Evolutionary conservation across 2,329 filamentous ascomycete species (phyloP).

Genomic region (Knufia fluminis): DNA sequence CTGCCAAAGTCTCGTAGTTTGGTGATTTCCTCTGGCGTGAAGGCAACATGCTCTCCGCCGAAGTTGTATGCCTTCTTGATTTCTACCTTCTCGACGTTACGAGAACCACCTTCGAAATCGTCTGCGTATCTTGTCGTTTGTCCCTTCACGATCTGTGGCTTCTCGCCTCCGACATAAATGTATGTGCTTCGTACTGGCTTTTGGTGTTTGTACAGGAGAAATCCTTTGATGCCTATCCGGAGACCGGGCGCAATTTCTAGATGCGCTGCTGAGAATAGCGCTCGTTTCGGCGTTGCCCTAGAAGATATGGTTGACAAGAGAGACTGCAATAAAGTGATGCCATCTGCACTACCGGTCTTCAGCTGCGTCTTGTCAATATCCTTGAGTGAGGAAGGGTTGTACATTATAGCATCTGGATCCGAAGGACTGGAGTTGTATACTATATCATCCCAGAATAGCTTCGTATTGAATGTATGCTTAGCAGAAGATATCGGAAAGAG

Average conservation of each 20-base stretch:
- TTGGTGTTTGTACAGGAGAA: slow-evolving; percentile 78
- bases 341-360: slow-evolving; percentile 60
- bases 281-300: slow-evolving; percentile 73
- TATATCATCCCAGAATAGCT: slow-evolving; percentile 94
- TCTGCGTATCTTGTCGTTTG: slow-evolving; percentile 68
- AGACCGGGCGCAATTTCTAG: slow-evolving; percentile 80
- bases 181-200: slow-evolving; percentile 73
- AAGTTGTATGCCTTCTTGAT: slow-evolving; percentile 93
- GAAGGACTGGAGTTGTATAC: slow-evolving; percentile 67
- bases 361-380: slow-evolving; percentile 39
- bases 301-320: slow-evolving; percentile 84
- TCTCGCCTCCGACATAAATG: slow-evolving; percentile 80
- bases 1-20: slow-evolving; percentile 70
- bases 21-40: slow-evolving; percentile 74
- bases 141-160: slow-evolving; percentile 66
- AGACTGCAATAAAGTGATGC: slow-evolving; percentile 67
- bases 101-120: slow-evolving; percentile 50
- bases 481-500: slow-evolving; percentile 76
- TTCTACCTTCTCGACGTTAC: slow-evolving; percentile 68
- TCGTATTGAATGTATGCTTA: slow-evolving; percentile 64
- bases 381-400: slow-evolving; percentile 31
- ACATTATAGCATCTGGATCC: slow-evolving; percentile 57
- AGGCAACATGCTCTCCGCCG: slow-evolving; percentile 79
- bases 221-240: slow-evolving; percentile 85
- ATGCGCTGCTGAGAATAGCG: slow-evolving; percentile 76